Percentiles rank a stretch among this genome's conserved stretches.
These are phyloP conservation scores for Tetrahymena borealis DNA, from an alignment of 73 alveolate genomes.

Conservation along the genomic window DNA sequence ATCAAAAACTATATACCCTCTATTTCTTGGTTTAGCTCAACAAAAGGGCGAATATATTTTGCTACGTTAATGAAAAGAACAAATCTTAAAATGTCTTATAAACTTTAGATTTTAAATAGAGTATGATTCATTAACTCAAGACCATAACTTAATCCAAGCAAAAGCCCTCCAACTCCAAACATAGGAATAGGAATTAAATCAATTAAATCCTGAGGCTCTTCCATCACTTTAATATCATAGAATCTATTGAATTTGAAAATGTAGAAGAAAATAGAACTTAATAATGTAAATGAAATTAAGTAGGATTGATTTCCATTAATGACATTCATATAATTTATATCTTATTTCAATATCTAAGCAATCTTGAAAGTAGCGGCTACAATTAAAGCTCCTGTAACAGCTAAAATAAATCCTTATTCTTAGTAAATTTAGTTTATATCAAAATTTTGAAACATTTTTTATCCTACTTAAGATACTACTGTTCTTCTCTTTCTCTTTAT, in stretches of 20 bases:
- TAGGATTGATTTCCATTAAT: neutral
- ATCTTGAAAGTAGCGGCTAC: neutral
- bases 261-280: neutral
- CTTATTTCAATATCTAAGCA: neutral
- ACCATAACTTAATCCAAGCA: neutral
- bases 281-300: neutral
- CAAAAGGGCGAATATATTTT: neutral
- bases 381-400: neutral
- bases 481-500: too few relatives aligned
- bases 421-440: neutral
- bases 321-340: neutral
- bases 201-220: neutral
- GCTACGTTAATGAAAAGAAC: neutral
- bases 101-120: neutral
- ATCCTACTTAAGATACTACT: neutral
- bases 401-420: neutral
- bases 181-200: neutral
- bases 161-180: neutral
- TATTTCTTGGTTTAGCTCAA: neutral
- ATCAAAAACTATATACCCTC: neutral
- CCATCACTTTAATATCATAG: neutral
- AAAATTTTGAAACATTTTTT: neutral
- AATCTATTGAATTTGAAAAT: neutral
- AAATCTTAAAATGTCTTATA: neutral
- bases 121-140: neutral